Base-by-base conservation (phyloP, 352 stramenopile species). In the Phytophthora cajani region DNA sequence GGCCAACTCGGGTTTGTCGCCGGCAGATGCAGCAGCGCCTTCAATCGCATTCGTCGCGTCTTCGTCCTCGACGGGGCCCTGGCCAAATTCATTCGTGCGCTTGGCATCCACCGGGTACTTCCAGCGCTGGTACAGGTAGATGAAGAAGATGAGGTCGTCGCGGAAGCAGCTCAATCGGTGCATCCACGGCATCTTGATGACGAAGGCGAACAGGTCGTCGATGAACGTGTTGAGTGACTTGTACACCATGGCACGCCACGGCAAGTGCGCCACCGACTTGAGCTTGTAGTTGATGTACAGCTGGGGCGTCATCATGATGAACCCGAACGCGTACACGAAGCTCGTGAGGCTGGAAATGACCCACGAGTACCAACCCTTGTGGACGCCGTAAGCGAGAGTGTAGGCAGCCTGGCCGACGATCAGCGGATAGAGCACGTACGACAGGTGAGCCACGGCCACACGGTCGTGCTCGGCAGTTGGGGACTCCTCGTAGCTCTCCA, bases 111-210 rank as follows among this genome's bases (percentile, higher is more conserved):
- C 91, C 16, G 90, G 92, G 73, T 99, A 99, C 59, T 98, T 99
- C 90, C 92, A 99, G 44, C 97, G 85, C 85, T 99, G 98, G 79
- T 99, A 99, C 9, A 99, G 78, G 82, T 99, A 99, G 62, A 99
- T 97, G 76, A 99, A 98, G 72, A 99, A 99, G 46, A 99, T 98
- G 65, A 99, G 86, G 79, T 99, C 98, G 76, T 99, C 98, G 53
- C 98, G 90, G 78, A 99, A 99, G 75, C 97, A 99, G 59, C 90
- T 95, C 52, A 99, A 87, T 53, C 98, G 87, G 68, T 99, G 97
- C 96, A 99, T 99, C 69, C 92, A 99, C 63, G 93, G 93, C 91
- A 97, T 98, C 36, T 93, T 85, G 67, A 98, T 96, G 19, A 98
- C 80, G 58, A 94, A 98, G 0, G 93, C 93, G 68, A 98, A 98